Conservation (phyloP, 164 flowering plant species). For the Aristolochia contorta region DNA sequence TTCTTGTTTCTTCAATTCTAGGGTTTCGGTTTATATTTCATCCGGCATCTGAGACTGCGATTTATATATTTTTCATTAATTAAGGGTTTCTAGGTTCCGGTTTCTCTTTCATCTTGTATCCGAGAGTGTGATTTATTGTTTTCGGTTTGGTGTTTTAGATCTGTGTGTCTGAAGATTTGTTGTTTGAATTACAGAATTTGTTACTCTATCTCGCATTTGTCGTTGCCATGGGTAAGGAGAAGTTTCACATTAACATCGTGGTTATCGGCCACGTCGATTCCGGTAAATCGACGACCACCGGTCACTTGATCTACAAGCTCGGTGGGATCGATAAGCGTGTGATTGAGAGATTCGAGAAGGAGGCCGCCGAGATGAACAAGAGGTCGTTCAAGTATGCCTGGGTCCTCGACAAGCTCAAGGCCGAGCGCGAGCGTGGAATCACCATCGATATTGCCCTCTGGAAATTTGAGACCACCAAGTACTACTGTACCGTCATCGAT, state of each 20-base stretch:
- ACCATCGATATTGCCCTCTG: constrained; percentile 76
- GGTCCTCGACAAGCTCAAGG: constrained; percentile 81
- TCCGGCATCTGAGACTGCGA: no score
- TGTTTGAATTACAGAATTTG: no score
- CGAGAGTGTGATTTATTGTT: no score
- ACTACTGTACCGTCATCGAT: constrained; percentile 82
- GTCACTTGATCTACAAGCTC: constrained; percentile 76
- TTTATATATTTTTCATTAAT: no score
- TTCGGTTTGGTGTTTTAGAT: no score
- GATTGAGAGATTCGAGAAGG: constrained; percentile 78
- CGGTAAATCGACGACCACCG: constrained; percentile 65
- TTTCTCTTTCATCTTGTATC: no score
- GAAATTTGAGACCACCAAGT: constrained; percentile 82
- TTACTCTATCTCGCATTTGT: no score
- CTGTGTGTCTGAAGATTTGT: no score
- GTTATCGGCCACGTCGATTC: constrained; percentile 74
- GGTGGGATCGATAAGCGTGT: constrained; percentile 93
- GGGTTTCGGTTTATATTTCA: no score
- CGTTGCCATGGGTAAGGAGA: constrained; percentile 40
- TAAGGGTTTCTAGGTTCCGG: no score
- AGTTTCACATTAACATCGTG: constrained; percentile 51
- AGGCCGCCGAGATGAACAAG: constrained; percentile 89
- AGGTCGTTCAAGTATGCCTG: constrained; percentile 84
- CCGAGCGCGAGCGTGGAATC: constrained; percentile 83
- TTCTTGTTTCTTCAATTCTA: no score